Percentiles rank a stretch among this genome's conserved stretches.
These are phyloP conservation scores for Salix brachista DNA, from an alignment of 345 rosid species.

Conservation along the genomic window DNA sequence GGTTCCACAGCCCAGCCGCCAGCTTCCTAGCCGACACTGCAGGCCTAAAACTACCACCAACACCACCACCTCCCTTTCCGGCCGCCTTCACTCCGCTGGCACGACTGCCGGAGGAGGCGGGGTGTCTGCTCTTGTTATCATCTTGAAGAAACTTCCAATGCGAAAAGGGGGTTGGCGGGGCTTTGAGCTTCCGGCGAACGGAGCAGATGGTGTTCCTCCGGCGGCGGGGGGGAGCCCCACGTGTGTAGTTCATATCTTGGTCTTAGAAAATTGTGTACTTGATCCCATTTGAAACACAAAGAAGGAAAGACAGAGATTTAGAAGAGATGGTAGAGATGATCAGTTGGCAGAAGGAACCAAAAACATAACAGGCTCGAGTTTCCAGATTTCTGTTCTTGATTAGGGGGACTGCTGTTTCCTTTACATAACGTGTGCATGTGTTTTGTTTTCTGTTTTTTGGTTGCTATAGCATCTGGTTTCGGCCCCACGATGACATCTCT, in stretches of 20 bases:
- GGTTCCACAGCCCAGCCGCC: slow-evolving; percentile 33
- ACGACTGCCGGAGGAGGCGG: background rate
- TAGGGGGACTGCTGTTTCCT: background rate
- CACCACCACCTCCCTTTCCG: background rate
- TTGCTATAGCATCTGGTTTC: background rate
- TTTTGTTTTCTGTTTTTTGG: background rate
- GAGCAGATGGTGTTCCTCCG: background rate
- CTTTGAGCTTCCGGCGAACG: slow-evolving; percentile 6
- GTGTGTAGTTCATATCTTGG: slow-evolving; percentile 19
- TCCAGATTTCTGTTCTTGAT: background rate
- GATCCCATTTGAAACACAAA: background rate
- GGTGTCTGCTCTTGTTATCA: background rate
- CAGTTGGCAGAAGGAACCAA: background rate
- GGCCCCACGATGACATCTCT: background rate
- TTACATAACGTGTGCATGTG: background rate
- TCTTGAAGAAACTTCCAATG: slow-evolving; percentile 17
- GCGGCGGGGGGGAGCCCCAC: slow-evolving; percentile 9
- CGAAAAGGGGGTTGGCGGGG: slow-evolving; percentile 15
- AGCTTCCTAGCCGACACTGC: slow-evolving; percentile 37
- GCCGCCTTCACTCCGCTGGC: background rate
- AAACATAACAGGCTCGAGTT: background rate
- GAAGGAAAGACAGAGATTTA: background rate
- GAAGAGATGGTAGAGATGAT: background rate
- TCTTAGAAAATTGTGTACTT: background rate
- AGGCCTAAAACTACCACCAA: background rate